A percentile compares a stretch with the other conserved stretches of the same genome.
Conservation (phyloP, 2,329 filamentous ascomycete genomes). For the Paracamarosporium sp. region DNA sequence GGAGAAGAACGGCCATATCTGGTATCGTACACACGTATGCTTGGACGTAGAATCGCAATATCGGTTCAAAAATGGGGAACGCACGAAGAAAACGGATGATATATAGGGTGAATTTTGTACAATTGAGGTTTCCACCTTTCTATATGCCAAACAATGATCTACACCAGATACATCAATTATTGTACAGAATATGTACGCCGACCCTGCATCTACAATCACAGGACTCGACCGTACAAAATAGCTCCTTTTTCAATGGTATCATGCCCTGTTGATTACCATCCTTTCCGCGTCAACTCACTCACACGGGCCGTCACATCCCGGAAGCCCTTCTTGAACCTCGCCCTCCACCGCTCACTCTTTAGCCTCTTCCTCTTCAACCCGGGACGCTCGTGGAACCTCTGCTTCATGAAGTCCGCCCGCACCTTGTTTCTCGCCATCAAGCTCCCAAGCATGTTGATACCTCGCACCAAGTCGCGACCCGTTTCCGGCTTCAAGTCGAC, state of each 20-base stretch:
- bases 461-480: constrained; percentile 56
- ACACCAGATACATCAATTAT: background rate
- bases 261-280: constrained; percentile 65
- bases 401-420: constrained; percentile 60
- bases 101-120: background rate
- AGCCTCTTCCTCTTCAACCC: constrained; percentile 81
- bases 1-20: too few relatives aligned
- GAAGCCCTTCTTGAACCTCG: constrained; percentile 73
- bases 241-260: background rate
- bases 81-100: background rate
- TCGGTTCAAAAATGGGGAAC: too few relatives aligned
- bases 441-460: constrained; percentile 52
- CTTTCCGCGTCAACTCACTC: constrained; percentile 74
- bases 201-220: background rate
- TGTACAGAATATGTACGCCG: constrained; percentile 6
- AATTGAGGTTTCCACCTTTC: background rate
- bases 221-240: background rate
- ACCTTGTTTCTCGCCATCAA: constrained; percentile 64
- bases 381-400: constrained; percentile 76
- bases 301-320: constrained; percentile 69
- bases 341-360: constrained; percentile 71
- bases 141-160: background rate
- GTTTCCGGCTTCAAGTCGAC: constrained; percentile 42
- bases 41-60: too few relatives aligned
- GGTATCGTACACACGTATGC: too few relatives aligned